Percentiles rank a stretch among this genome's conserved stretches.
Conservation (phyloP, 2,329 filamentous ascomycete species). For the Verticillium klebahnii region DNA sequence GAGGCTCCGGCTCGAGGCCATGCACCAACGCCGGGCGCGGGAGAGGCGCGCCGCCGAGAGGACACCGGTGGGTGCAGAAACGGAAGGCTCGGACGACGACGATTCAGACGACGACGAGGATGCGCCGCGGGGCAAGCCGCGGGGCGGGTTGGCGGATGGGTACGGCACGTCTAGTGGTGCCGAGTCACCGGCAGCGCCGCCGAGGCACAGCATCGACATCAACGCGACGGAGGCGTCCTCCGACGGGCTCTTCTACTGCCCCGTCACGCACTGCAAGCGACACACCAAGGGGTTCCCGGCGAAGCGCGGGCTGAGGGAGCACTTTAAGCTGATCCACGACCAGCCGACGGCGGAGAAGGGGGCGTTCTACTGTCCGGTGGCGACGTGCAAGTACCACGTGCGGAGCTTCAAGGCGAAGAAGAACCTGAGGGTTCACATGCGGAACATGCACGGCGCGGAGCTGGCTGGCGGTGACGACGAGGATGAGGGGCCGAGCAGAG, state of each 20-base stretch:
- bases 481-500: background rate
- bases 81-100: slow-evolving; percentile 14
- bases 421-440: slow-evolving; percentile 33
- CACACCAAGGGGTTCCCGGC: slow-evolving; percentile 27
- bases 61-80: background rate
- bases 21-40: background rate
- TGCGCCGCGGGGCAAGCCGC: slow-evolving; percentile 1
- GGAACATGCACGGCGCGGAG: slow-evolving; percentile 31
- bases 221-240: slow-evolving; percentile 19
- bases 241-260: slow-evolving; percentile 29
- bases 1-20: background rate
- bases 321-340: slow-evolving; percentile 1
- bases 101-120: slow-evolving; percentile 17
- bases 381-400: background rate
- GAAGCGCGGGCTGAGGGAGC: slow-evolving; percentile 1
- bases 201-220: background rate
- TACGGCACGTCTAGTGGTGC: background rate
- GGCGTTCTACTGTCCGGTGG: slow-evolving; percentile 1
- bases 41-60: background rate
- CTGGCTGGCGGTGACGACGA: slow-evolving; percentile 19
- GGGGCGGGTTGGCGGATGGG: slow-evolving; percentile 17
- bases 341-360: background rate
- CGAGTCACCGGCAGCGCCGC: background rate
- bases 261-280: slow-evolving; percentile 30
- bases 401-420: slow-evolving; percentile 4